Conservation (phyloP, 306 rosid species). For the Cyclanthera cordifolia region DNA sequence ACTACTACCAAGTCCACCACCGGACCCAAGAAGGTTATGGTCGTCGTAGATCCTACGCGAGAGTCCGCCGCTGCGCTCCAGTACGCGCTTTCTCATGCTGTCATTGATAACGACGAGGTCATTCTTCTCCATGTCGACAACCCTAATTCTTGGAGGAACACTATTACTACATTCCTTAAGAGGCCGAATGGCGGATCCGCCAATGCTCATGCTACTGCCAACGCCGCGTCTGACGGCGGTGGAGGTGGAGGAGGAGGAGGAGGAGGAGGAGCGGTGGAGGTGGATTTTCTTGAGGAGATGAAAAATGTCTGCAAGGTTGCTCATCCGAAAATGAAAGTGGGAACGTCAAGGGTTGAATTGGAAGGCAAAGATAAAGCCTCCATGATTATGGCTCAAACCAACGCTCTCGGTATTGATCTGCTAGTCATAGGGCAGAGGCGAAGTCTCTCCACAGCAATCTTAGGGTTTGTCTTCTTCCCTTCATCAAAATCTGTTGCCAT, state of each 20-base stretch:
- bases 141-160: conserved; percentile 35
- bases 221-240: not conserved
- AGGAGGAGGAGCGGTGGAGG: not conserved
- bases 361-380: conserved; percentile 46
- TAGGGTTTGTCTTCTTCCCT: conserved; percentile 40
- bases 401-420: conserved; percentile 33
- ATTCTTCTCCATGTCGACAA: conserved; percentile 52
- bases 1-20: not conserved
- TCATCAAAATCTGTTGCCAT: not conserved
- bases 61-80: conserved; percentile 66
- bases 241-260: conserved; percentile 28
- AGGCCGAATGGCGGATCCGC: conserved; percentile 34
- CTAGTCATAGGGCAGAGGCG: conserved; percentile 55
- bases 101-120: conserved; percentile 55
- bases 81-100: conserved; percentile 48
- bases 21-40: conserved; percentile 42
- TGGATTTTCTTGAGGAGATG: conserved; percentile 64
- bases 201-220: conserved; percentile 9
- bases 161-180: conserved; percentile 38
- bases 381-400: conserved; percentile 34
- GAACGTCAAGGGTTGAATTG: conserved; percentile 23
- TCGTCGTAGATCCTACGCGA: conserved; percentile 57
- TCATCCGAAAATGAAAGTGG: conserved; percentile 34
- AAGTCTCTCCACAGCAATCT: conserved; percentile 43
- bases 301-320: conserved; percentile 34